phyloP scores from a whole-genome alignment of 2,329 filamentous ascomycete species.

The Pseudogymnoascus sp. region DNA sequence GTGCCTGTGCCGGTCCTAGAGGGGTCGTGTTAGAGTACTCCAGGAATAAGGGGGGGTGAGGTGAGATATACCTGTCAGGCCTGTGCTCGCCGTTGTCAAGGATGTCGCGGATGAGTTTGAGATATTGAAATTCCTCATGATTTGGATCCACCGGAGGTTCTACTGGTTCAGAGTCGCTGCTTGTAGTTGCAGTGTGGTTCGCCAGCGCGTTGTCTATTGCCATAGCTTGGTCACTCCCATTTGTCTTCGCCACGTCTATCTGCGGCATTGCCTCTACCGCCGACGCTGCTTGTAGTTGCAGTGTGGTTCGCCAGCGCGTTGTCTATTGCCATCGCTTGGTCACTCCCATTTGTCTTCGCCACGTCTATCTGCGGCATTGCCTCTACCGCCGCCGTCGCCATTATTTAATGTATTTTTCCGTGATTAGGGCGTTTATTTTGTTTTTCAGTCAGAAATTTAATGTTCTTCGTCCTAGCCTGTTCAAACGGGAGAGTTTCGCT shows the following conservation, averaged over 20 bases:
- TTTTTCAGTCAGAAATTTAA: not conserved
- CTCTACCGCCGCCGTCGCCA: not conserved
- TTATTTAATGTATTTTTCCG: not conserved
- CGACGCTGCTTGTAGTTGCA: not conserved
- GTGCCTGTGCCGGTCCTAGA: conserved; percentile 86
- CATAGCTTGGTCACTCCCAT: not conserved
- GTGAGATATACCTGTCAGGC: conserved; percentile 61
- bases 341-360: not conserved
- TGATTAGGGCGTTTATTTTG: not conserved
- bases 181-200: not conserved
- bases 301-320: not conserved
- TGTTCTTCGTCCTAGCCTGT: not conserved
- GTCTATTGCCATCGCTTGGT: not conserved
- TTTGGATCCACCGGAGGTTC: not conserved
- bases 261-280: conserved; percentile 1
- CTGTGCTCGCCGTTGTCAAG: conserved; percentile 76
- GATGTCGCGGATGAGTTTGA: conserved; percentile 80
- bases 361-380: not conserved
- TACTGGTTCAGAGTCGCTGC: not conserved
- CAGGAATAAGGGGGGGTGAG: not conserved
- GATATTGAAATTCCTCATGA: conserved; percentile 92
- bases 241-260: not conserved
- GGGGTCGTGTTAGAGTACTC: not conserved
- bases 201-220: conserved; percentile 1
- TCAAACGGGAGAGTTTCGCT: not conserved